A percentile compares a stretch with the other conserved stretches of the same genome.
Conservation (phyloP, 768 basidiomycete species). For the Amanita subjunquillea region DNA sequence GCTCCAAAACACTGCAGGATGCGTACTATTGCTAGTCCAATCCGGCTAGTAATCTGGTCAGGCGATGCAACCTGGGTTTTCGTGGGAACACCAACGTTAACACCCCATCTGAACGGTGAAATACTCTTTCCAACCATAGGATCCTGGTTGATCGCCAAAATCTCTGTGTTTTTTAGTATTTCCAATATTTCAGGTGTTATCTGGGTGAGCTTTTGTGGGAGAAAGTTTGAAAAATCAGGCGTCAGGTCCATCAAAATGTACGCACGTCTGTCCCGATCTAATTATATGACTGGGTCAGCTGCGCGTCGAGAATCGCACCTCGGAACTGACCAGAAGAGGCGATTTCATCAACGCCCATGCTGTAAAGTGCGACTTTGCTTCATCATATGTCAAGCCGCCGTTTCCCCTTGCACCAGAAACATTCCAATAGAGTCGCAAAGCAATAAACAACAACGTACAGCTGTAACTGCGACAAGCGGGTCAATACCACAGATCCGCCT, state of each 20-base stretch:
- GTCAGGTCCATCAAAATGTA: neutral
- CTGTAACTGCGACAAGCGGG: conserved; percentile 32
- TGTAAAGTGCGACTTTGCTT: conserved; percentile 61
- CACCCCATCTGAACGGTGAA: conserved; percentile 58
- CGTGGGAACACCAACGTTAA: conserved; percentile 41
- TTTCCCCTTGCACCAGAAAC: conserved; percentile 39
- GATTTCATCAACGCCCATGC: conserved; percentile 64
- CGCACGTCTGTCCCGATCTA: conserved; percentile 47
- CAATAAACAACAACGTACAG: conserved; percentile 23
- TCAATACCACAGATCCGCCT: neutral
- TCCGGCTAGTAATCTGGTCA: conserved; percentile 17
- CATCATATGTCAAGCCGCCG: conserved; percentile 48
- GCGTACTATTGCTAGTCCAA: conserved; percentile 28
- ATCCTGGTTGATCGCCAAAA: conserved; percentile 63
- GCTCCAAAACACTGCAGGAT: conserved; percentile 60
- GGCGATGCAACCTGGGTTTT: neutral
- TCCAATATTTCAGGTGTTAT: conserved; percentile 39
- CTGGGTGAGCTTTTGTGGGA: conserved; percentile 30
- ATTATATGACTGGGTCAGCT: neutral
- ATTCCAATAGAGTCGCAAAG: neutral
- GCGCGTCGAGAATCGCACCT: too few species aligned
- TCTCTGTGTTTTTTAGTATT: conserved; percentile 53
- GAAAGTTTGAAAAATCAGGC: neutral
- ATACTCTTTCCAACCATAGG: conserved; percentile 48
- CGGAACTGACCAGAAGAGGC: conserved; percentile 35